Conservation (phyloP, 2,329 filamentous ascomycete genomes). For the Diaporthe amygdali region DNA sequence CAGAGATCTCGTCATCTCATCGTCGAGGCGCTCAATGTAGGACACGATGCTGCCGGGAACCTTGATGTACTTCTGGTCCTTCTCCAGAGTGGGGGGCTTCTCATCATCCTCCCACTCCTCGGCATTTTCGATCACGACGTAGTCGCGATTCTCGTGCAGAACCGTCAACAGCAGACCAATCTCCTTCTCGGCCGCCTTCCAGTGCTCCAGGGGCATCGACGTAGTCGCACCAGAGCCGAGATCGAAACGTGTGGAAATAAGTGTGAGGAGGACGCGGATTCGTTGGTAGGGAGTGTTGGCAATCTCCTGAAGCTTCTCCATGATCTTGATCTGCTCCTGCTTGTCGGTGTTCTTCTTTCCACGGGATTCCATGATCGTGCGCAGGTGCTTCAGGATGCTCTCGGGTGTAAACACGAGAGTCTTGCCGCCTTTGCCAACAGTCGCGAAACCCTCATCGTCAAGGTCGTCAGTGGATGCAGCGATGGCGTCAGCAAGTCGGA, state of each 20-base stretch:
- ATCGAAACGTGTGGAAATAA: constrained; percentile 95
- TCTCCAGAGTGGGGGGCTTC: constrained; percentile 77
- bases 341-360: constrained; percentile 99
- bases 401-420: constrained; percentile 92
- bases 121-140: constrained; percentile 86
- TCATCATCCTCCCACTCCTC: constrained; percentile 99
- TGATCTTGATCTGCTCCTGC: constrained; percentile 90
- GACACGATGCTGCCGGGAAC: constrained; percentile 94
- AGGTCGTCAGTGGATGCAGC: constrained; percentile 54
- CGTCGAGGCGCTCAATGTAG: constrained; percentile 91
- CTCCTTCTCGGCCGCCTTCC: constrained; percentile 93
- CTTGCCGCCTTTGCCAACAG: constrained; percentile 87
- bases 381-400: constrained; percentile 96
- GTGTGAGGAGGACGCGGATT: constrained; percentile 87
- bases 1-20: constrained; percentile 95
- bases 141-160: constrained; percentile 79
- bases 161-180: constrained; percentile 78
- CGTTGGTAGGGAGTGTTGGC: constrained; percentile 90
- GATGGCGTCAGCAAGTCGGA: constrained; percentile 50
- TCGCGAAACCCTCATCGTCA: constrained; percentile 87
- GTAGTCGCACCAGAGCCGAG: constrained; percentile 77
- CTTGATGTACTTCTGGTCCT: constrained; percentile 83
- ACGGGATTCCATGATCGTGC: constrained; percentile 90
- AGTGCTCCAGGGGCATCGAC: constrained; percentile 94
- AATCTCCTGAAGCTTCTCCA: constrained; percentile 95